Base-by-base conservation (phyloP, 257 asterid species). In the Solanum chaucha region DNA sequence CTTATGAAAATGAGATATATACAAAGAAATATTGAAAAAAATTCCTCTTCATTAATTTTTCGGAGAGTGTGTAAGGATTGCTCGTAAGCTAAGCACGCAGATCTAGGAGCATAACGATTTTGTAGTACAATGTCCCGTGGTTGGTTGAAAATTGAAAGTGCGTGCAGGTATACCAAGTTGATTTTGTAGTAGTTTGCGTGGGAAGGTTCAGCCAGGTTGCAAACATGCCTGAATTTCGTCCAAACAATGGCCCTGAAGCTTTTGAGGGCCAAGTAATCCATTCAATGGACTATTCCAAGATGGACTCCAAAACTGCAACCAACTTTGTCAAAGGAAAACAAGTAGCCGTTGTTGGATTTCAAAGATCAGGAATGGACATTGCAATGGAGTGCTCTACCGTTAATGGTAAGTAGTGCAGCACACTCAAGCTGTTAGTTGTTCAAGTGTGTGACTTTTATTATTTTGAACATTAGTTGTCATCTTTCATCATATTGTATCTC, bases 311-410 rank as follows among this genome's bases (percentile, higher is more conserved):
- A 35, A 44, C 6, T 55, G 95, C 92, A 6, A 64, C 85, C 58
- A 83, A 88, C 24, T 71, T 87, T n/a, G 65, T 91, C 22, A 80
- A 72, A 87, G 93, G 91, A 13, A 91, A 90, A 77, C 77, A 86
- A 44, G 90, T 90, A n/a, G 90, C 89, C 1, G 90, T 92, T n/a
- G 92, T 93, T 64, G 95, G 94, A 28, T 88, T 90, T 80, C 92
- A 89, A 65, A 91, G 88, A 93, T 83, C 95, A 11, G 94, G 92
- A 40, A 83, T 88, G 86, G 94, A 92, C 80, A 88, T 92, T 14
- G 87, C 95, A n/a, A 87, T 85, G 91, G 93, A 91, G 72, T 85
- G 90, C 87, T 86, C 95, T 19, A 70, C 85, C 0, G 84, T 81
- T 11, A 92, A 92, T 46, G 91, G 93, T 91, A 28, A 71, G 64